Evolutionary conservation across 2,329 filamentous ascomycete species (phyloP).

Genomic region (Trichoderma simmonsii): DNA sequence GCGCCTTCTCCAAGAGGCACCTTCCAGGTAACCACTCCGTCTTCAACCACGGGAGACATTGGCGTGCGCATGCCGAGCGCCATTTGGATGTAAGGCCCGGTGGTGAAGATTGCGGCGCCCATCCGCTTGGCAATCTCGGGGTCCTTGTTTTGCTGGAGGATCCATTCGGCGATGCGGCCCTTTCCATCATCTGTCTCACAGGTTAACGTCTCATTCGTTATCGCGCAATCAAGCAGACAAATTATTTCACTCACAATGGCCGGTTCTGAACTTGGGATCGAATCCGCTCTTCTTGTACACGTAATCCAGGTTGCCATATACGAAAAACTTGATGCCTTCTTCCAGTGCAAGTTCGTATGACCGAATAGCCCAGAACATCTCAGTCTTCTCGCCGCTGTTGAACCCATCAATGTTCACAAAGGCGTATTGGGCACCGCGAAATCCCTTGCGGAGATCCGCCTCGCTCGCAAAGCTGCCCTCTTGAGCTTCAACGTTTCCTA

Average conservation of each 20-base stretch:
- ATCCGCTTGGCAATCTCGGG: constrained; percentile 26
- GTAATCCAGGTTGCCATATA: constrained; percentile 50
- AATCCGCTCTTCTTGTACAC: constrained; percentile 46
- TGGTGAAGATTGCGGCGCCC: constrained; percentile 39
- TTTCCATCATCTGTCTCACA: constrained; percentile 37
- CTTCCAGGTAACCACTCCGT: constrained; percentile 41
- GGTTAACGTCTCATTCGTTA: too few relatives aligned
- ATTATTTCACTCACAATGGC: constrained; percentile 35
- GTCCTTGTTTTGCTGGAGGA: constrained; percentile 39
- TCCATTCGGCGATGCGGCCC: constrained; percentile 43
- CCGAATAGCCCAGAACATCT: constrained; percentile 48
- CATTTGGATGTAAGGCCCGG: constrained; percentile 48
- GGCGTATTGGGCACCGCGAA: constrained; percentile 45
- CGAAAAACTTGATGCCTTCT: constrained; percentile 41
- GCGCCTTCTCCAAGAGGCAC: constrained; percentile 40
- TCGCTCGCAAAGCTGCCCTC: constrained; percentile 48
- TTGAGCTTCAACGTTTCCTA: constrained; percentile 46
- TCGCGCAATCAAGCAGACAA: too few relatives aligned
- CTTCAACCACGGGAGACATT: constrained; percentile 39
- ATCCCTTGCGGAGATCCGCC: constrained; percentile 40
- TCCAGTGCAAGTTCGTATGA: constrained; percentile 42
- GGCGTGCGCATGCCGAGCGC: constrained; percentile 34
- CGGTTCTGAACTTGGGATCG: constrained; percentile 41
- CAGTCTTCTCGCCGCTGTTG: constrained; percentile 50
- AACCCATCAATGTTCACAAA: constrained; percentile 56